These are phyloP conservation scores for Puccinia brachypodii DNA, from an alignment of 1,284 basidiomycete genomes.

Conservation along the genomic window DNA sequence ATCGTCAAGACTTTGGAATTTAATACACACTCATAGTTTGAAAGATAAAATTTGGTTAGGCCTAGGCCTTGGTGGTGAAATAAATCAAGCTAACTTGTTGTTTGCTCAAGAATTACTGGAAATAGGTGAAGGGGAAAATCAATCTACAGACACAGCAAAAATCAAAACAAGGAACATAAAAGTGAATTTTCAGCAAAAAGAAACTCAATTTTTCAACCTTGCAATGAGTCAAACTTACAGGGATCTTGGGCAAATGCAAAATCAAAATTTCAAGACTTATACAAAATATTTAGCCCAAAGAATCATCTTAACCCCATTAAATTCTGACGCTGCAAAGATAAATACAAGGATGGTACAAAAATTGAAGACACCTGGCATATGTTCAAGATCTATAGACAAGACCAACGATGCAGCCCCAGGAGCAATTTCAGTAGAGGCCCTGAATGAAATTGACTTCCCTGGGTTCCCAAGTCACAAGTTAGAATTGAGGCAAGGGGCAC, in stretches of 20 bases:
- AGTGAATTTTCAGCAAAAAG: not conserved
- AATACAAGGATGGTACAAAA: not conserved
- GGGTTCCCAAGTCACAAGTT: not conserved
- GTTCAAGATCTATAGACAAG: not conserved
- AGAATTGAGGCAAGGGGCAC: not conserved
- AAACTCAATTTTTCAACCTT: not conserved
- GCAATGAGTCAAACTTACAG: too few relatives aligned
- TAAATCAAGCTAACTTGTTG: not conserved
- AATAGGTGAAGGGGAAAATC: not conserved
- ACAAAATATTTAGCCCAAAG: not conserved
- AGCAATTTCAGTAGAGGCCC: not conserved
- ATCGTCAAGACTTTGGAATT: not conserved
- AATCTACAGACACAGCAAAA: not conserved
- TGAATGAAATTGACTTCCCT: not conserved
- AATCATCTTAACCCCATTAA: not conserved
- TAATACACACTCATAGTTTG: not conserved
- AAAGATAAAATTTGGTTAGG: not conserved
- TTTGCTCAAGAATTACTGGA: not conserved
- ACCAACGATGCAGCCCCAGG: not conserved
- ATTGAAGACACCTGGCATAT: not conserved
- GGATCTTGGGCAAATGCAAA: not conserved
- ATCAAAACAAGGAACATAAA: not conserved
- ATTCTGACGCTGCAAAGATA: not conserved
- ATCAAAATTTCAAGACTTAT: too few relatives aligned
- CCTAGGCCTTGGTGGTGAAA: too few relatives aligned